Conservation (phyloP, 2,329 filamentous ascomycete species). For the Sarocladium strictum region DNA sequence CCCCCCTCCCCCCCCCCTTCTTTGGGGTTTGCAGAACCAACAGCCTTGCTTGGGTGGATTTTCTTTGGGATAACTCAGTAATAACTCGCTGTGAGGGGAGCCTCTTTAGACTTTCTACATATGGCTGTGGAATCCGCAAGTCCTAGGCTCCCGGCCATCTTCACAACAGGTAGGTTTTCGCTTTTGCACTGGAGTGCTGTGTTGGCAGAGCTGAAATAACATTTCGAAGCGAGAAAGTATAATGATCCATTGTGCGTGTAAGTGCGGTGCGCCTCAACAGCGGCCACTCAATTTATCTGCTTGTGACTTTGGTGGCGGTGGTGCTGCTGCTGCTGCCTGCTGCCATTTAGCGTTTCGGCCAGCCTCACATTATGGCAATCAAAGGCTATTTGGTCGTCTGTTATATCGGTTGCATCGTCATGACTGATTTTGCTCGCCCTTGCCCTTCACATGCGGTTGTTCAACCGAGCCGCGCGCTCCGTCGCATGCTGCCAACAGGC, state of each 20-base stretch:
- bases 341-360: not conserved
- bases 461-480: not conserved
- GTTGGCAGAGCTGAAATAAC: no score
- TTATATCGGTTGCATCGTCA: not conserved
- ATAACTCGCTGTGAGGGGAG: not conserved
- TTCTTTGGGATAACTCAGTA: not conserved
- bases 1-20: not conserved
- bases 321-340: not conserved
- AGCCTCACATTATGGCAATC: not conserved
- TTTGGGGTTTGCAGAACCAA: not conserved
- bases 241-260: not conserved
- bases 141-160: not conserved
- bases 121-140: not conserved
- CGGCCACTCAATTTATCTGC: no score
- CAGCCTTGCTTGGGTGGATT: not conserved
- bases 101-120: not conserved
- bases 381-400: not conserved
- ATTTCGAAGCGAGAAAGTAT: no score
- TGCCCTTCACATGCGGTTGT: not conserved
- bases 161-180: no score
- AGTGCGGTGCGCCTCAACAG: not conserved
- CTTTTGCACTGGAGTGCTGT: no score
- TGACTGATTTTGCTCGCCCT: not conserved
- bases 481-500: not conserved
- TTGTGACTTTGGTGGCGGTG: no score